Percentiles rank a stretch among this genome's conserved stretches.
phyloP scores from a whole-genome alignment of 148 eudicot species.

The Diospyros kaki region DNA sequence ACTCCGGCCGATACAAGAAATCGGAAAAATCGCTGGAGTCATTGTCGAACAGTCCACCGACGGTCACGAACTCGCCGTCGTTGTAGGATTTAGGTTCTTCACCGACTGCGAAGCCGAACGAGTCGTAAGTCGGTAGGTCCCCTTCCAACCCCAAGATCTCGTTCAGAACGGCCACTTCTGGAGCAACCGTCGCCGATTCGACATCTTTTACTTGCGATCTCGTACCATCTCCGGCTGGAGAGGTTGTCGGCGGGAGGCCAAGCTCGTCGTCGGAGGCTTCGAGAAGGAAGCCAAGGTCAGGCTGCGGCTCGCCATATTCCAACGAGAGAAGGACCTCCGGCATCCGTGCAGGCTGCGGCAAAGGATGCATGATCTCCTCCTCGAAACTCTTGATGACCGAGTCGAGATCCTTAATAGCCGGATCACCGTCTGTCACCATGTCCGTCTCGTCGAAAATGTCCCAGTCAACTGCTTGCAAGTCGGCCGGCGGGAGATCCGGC shows the following conservation, averaged over 20 bases:
- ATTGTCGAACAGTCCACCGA: slow-evolving; percentile 15
- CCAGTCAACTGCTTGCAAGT: not conserved
- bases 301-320: slow-evolving; percentile 12
- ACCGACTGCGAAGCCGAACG: slow-evolving; percentile 15
- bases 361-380: slow-evolving; percentile 26
- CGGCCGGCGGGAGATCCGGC: not conserved
- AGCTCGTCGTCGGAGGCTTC: slow-evolving; percentile 51
- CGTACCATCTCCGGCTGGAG: not conserved
- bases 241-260: slow-evolving; percentile 35
- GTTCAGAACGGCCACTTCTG: not conserved
- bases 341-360: not conserved
- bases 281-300: slow-evolving; percentile 38
- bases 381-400: slow-evolving; percentile 39
- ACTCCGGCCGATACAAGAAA: slow-evolving; percentile 5
- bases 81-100: not conserved
- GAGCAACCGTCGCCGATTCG: not conserved
- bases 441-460: slow-evolving; percentile 29
- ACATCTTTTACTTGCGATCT: not conserved
- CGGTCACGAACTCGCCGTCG: not conserved
- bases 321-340: not conserved
- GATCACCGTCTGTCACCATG: slow-evolving; percentile 8
- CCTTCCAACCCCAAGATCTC: slow-evolving; percentile 13
- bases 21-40: slow-evolving; percentile 16
- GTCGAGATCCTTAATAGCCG: slow-evolving; percentile 30
- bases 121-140: slow-evolving; percentile 13